Evolutionary conservation across 2,329 filamentous ascomycete species (phyloP), one percentile per base, ranked within the genome.

Genomic region (Penicillium sclerotiorum): DNA sequence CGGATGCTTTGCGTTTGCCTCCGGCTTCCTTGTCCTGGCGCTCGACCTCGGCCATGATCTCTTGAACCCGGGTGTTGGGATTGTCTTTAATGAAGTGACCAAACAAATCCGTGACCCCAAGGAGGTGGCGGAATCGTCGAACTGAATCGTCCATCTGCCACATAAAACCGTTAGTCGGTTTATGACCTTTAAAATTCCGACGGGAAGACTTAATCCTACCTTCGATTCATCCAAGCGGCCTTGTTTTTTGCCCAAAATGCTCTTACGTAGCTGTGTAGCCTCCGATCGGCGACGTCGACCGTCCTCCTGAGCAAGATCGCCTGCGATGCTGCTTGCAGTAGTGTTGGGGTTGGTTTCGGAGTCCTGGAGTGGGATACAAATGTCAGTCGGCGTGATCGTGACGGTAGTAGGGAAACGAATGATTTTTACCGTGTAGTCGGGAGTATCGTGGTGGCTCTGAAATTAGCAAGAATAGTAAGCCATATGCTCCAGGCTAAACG

Each of bases 51-150:
- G 83, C 82, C 81, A 97, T 94, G 61, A 96, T 90, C 50, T 95
- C 89, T 63, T 93, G 89, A 65, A 97, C 94, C 63, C 89, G 90
- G 13, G 94, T 93, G 66, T 99, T 92, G 5, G 92, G 93, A 67
- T 96, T 99, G 8, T 91, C 90, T 68, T 97, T 92, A 74, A 99
- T 99, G 72, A 99, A 99, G 74, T 99, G 94, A 58, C 95, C 90
- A 77, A 99, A 99, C 17, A 99, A 80, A 66, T 99, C 94, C 13
- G 94, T 99, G 45, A 99, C 79, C 21, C 95, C 95, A 12, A 99
- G 82, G 1, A 99, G 82, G 70, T 99, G 99, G 57, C 91, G 87
- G 70, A 99, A 99, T 68, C 94, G 83, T 61, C 93, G 85, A 66
- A 97, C 90, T 1, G 90, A 95, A 66, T 97, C 93, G 78, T 96